Base-by-base conservation (phyloP, 2,329 filamentous ascomycete species). In the Chalaropsis thielavioides region DNA sequence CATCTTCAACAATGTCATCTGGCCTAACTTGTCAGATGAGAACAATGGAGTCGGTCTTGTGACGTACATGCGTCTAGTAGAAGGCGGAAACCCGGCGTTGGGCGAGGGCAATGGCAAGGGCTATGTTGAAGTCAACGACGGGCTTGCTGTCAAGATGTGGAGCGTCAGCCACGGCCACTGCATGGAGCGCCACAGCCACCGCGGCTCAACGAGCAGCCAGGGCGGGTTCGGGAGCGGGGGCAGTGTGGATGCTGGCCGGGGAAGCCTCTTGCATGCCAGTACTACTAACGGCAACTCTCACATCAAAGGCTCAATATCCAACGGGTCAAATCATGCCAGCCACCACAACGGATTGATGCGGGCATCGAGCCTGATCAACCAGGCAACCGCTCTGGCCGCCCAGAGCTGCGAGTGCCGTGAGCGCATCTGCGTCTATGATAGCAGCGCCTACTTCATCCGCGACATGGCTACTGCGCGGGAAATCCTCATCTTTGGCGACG, bases 1-100 rank as follows among this genome's bases (percentile, higher is more conserved):
- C 75, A 90, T 99, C 67, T 99, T 99, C 78, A 99, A 99, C 75
- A 95, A 96, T 71, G 79, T 96, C 66, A 95, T 97, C 64, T 99
- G 94, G 94, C 94, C 94, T 0, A 99, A 99, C 70, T 77, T 99
- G 46, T 95, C 90, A 0, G 92, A 99, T 71, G 94, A 99, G 75
- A 94, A 96, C 73, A 91, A 92, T 41, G 94, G 94, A 27, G 92
- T 92, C 3, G 94, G 94, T 0, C 81, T 99, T 35, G 85, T 99
- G 41, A 96, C 90, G 0, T 97, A 95, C 70, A 86, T 91, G 73
- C 84, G 94, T 17, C 79, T 99, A 10, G 86, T 90, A 4, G 92
- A 96, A 72, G 92, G 92, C 11, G 92, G 92, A 2, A 94, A 92
- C 67, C 85, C 88, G 1, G 86, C 89, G 31, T 78, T 96, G 6